Base-by-base conservation (phyloP, 495 filamentous ascomycete species). In the Elaphomyces granulatus region DNA sequence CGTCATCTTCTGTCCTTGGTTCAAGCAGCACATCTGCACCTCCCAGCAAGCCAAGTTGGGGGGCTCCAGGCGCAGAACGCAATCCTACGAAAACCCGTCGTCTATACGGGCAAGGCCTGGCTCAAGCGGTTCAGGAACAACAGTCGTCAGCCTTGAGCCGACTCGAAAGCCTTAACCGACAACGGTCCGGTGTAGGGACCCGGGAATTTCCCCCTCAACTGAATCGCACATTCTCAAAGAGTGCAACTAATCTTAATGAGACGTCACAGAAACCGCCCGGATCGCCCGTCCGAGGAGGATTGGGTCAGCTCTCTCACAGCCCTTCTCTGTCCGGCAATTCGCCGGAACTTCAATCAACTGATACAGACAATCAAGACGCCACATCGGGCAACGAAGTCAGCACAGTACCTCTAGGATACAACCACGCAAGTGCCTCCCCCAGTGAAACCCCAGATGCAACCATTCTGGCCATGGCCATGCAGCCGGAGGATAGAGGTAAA, bases 101-200 rank as follows among this genome's bases (percentile, higher is more conserved):
- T 37, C 67, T 96, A 1, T 98, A 96, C 53, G 88, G 94, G 44
- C 81, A 83, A 45, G 81, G 77, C 1, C 63, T 90, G 15, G 81
- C 77, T 32, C 82, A 88, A 45, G 74, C 92, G 30, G 64, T 79
- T 14, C 78, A 85, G 33, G 87, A 83, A 40, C 81, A 92, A 49
- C 85, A 88, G 50, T 70, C 71, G 4, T 81, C 81, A 4, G 75
- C 81, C 7, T 49, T 87, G 47, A 73, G 74, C n/a, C 72, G 85
- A 34, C 64, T 94, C 14, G 87, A 94, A 49, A 82, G 76, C 3
- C 55, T 94, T 68, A 74, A 46, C 65, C 74, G 46, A 42, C 67
- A 60, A 34, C 61, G 58, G 15, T 28, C 41, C 8, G 34, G 34
- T 21, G 54, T 60, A 26, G 55, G 54, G 16, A 66, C 54, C 4